Conservation (phyloP, 768 basidiomycete genomes). For the Calocybe gangraenosa region DNA sequence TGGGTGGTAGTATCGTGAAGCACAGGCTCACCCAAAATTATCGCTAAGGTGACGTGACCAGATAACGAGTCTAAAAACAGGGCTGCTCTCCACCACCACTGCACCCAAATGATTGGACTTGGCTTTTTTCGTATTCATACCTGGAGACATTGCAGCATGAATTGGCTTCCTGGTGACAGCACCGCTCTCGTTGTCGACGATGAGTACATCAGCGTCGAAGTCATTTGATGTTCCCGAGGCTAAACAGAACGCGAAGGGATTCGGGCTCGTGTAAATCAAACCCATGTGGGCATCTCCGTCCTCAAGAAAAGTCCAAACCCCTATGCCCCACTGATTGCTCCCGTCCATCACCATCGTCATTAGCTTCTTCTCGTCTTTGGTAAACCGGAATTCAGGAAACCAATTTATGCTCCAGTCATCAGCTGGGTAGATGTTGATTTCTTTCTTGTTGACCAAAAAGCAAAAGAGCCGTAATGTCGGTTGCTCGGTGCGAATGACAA, state of each 20-base stretch:
- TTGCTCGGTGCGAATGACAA: not conserved
- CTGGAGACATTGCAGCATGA: too few relatives aligned
- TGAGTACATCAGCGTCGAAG: not conserved
- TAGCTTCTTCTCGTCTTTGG: constrained; percentile 1
- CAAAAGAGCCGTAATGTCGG: not conserved
- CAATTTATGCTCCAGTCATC: not conserved
- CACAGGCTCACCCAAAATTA: too few relatives aligned
- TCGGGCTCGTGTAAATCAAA: too few relatives aligned
- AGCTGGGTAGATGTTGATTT: not conserved
- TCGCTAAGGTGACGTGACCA: too few relatives aligned
- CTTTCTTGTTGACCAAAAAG: not conserved
- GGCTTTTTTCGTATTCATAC: too few relatives aligned
- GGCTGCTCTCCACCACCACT: not conserved
- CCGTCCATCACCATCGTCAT: not conserved
- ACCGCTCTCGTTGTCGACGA: not conserved
- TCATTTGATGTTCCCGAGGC: not conserved
- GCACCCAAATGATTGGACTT: not conserved
- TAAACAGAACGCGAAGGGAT: constrained; percentile 2
- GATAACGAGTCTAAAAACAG: not conserved
- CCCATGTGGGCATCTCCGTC: not conserved
- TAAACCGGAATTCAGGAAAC: not conserved
- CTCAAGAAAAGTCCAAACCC: constrained; percentile 2
- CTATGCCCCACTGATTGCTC: not conserved
- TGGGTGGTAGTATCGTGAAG: not conserved
- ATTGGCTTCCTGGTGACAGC: not conserved